Base-by-base conservation (phyloP, 2,329 filamentous ascomycete genomes). In the Alternaria rosae region DNA sequence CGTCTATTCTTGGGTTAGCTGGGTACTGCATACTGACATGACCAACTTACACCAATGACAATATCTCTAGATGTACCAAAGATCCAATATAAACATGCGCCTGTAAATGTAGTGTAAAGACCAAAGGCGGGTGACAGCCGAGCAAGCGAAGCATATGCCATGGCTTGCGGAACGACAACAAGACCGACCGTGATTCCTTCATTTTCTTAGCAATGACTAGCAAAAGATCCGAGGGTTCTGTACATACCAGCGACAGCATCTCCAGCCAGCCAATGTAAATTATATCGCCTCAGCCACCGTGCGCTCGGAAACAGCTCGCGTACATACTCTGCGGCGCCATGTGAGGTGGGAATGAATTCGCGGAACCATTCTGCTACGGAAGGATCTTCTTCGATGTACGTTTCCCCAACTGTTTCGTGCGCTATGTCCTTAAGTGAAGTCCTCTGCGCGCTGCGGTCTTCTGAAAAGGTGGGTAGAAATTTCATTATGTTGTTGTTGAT, bases 51-150 rank as follows among this genome's bases (percentile, higher is more conserved):
- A 15, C 94, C 94, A 58, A 97, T 97, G 13, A 94, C 97, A 72
- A 98, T 97, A 78, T 98, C 94, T 78, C 97, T 97, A 2, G 94
- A 97, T 0, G 94, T 98, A 12, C 94, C 94, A 76, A 97, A 97
- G 76, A 97, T 91, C 94, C 94, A 97, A 80, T 98, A 98, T 61
- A 97, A 85, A 65, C 97, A 79, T 5, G 97, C 93, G 53, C 94
- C 94, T 86, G 97, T 95, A 77, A 98, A 97, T 0, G 94, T 97
- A 0, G 94, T 94, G 80, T 96, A 96, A 1, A 97, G 85, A 55
- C 94, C 94, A 73, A 90, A 97, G 73, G 97, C 86, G 4, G 90
- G 87, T 1, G 87, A 85, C 23, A 97, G 85, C 57, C 89, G 86
- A 52, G 94, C 94, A 23, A 98, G 85, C 65, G 89, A 85, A 25